Conservation (phyloP, 176 grass and related monocot species). For the Aegilops sharonensis region DNA sequence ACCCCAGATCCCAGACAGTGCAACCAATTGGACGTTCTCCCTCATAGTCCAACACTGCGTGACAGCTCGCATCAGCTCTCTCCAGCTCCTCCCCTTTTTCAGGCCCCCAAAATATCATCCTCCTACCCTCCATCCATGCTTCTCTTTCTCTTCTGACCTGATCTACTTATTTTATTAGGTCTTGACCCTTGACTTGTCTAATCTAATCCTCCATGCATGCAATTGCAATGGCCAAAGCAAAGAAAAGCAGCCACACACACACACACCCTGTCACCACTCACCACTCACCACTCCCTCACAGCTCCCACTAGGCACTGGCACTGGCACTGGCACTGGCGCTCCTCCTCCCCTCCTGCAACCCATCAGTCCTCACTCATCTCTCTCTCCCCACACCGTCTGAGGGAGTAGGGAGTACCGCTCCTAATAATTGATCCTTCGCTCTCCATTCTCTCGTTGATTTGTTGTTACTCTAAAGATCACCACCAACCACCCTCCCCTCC, state of each 20-base stretch:
- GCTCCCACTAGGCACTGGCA: constrained; percentile 14
- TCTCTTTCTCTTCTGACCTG: neutral
- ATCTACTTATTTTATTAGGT: neutral
- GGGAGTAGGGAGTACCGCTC: neutral
- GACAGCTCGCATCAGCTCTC: neutral
- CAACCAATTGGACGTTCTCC: neutral
- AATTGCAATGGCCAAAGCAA: neutral
- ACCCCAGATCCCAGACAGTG: neutral
- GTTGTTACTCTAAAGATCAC: constrained; percentile 37
- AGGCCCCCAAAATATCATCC: neutral
- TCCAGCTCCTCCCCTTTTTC: neutral
- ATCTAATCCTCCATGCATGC: constrained; percentile 1
- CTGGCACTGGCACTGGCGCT: neutral
- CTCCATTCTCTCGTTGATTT: constrained; percentile 35
- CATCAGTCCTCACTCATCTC: constrained; percentile 19
- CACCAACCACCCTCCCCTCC: constrained; percentile 35
- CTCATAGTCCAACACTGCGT: neutral
- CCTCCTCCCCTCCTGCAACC: neutral
- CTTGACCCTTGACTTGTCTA: constrained; percentile 38
- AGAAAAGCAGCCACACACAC: neutral
- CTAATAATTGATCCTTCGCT: constrained; percentile 22
- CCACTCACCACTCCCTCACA: constrained; percentile 1
- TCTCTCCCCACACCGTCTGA: neutral
- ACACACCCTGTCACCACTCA: constrained; percentile 20
- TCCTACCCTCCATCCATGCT: neutral